Base-by-base conservation (phyloP, 2,329 filamentous ascomycete genomes). In the Gaeumannomyces sp. region DNA sequence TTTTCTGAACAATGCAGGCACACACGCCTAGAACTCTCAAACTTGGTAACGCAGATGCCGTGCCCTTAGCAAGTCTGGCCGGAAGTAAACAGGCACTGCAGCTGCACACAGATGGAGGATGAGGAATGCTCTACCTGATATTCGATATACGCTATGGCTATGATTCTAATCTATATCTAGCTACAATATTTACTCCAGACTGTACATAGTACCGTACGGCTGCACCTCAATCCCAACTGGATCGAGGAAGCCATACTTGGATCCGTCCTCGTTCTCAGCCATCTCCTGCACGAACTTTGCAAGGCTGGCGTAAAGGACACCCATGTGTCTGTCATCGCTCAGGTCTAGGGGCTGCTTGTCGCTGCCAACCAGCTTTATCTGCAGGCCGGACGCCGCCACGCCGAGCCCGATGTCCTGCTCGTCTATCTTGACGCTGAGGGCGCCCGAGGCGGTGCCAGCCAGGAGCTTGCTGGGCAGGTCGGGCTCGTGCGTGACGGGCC, bases 401-500 rank as follows among this genome's bases (percentile, higher is more conserved):
- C 59, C 25, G 19, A 58, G 25, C 22, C 50, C 59, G 7, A 58
- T 58, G 31, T 64, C 29, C n/a, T 62, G 38, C 28, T 64, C 60
- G 59, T 53, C 45, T 22, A 53, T 11, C 45, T 53, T 53, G n/a
- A 53, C 22, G 10, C 11, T 7, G 61, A 62, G 59, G 14, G 64
- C 59, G 5, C 63, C 67, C 13, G 29, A 27, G 29, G 65, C 63
- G 28, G 66, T 76, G 68, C 65, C 66, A 28, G 33, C 60, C 2
- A 77, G 65, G 6, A 77, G 69, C 27, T 74, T 71, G 27, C 66
- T 68, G 0, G 74, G 65, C 1, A 78, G 65, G 14, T 72, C 69
- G 1, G 73, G 73, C 66, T 79, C 77, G 10, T 74, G 70, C 1
- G 71, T 66, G 0, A 71, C 69, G 0, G 78, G 76, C 2, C 77